These are phyloP conservation scores for Trametes cinnabarina DNA, from an alignment of 768 basidiomycete genomes.

Conservation along the genomic window DNA sequence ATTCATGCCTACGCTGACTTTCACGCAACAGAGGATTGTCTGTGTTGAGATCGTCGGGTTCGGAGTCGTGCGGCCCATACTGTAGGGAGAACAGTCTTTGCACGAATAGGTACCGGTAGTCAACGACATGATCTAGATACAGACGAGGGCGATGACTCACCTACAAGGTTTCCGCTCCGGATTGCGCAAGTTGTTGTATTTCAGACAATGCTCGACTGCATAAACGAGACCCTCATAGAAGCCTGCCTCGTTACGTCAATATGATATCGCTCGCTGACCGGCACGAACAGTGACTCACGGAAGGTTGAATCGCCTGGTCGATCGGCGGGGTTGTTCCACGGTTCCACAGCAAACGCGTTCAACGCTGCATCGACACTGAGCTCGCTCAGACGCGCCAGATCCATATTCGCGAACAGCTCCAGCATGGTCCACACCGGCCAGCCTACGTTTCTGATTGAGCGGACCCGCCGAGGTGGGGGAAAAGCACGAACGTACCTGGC, in stretches of 20 bases:
- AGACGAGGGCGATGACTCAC: conserved; percentile 19
- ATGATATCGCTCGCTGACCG: not conserved
- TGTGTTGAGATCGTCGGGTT: conserved; percentile 24
- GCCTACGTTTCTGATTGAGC: conserved; percentile 34
- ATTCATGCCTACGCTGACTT: conserved; percentile 46
- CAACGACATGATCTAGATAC: not conserved
- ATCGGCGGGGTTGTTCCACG: conserved; percentile 36
- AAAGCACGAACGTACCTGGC: conserved; percentile 34
- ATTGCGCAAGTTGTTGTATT: conserved; percentile 11
- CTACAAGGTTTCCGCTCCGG: conserved; percentile 27
- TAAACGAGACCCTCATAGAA: conserved; percentile 46
- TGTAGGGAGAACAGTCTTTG: conserved; percentile 54
- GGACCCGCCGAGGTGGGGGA: not conserved
- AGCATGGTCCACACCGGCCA: conserved; percentile 52
- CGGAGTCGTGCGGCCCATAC: conserved; percentile 47
- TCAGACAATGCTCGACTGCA: conserved; percentile 42
- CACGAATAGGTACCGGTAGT: conserved; percentile 26
- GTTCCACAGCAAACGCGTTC: conserved; percentile 42
- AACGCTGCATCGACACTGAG: conserved; percentile 54
- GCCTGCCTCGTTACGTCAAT: conserved; percentile 34
- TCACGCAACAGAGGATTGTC: conserved; percentile 48
- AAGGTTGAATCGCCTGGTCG: conserved; percentile 43
- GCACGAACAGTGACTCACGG: conserved; percentile 30
- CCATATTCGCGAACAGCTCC: conserved; percentile 69
- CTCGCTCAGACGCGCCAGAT: conserved; percentile 57